Percentiles rank a stretch among this genome's conserved stretches.
phyloP scores from a whole-genome alignment of 1,139 yeast genomes.

The Kodamaea sp. region DNA sequence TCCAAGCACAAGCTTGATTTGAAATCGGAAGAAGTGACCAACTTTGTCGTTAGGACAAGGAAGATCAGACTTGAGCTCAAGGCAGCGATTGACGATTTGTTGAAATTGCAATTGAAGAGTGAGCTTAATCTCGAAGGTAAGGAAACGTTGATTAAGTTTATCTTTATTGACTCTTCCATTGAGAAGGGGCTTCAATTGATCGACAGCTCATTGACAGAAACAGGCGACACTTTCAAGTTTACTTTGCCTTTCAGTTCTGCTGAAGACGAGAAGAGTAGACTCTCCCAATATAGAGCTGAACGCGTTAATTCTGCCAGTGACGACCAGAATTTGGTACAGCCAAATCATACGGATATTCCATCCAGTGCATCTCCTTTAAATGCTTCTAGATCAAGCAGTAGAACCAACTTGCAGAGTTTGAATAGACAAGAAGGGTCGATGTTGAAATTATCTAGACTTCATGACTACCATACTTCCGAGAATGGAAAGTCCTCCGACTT shows the following conservation, averaged over 20 bases:
- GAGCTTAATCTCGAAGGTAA: conserved; percentile 66
- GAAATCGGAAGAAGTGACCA: conserved; percentile 28
- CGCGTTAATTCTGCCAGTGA: not conserved
- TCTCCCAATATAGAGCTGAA: conserved; percentile 2
- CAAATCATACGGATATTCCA: conserved; percentile 12
- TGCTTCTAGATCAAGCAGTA: conserved; percentile 37
- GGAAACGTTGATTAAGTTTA: conserved; percentile 67
- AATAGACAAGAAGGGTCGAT: conserved; percentile 47
- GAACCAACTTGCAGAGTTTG: conserved; percentile 34
- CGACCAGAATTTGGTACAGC: not conserved
- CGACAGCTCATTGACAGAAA: conserved; percentile 35
- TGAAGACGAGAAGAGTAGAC: conserved; percentile 21
- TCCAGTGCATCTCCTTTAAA: conserved; percentile 26
- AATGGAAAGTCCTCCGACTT: conserved; percentile 13
- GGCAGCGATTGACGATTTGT: conserved; percentile 56
- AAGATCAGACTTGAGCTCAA: conserved; percentile 49
- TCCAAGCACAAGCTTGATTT: conserved; percentile 20
- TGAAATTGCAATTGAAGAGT: conserved; percentile 53
- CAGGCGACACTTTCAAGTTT: conserved; percentile 12
- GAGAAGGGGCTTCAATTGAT: conserved; percentile 64
- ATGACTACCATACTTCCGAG: conserved; percentile 24
- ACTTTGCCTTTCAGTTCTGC: conserved; percentile 9
- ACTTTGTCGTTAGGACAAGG: conserved; percentile 47
- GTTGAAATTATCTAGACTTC: conserved; percentile 35
- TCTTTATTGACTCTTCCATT: conserved; percentile 67